phyloP scores from a whole-genome alignment of 2,329 filamentous ascomycete genomes.

The Setomelanomma holmii region DNA sequence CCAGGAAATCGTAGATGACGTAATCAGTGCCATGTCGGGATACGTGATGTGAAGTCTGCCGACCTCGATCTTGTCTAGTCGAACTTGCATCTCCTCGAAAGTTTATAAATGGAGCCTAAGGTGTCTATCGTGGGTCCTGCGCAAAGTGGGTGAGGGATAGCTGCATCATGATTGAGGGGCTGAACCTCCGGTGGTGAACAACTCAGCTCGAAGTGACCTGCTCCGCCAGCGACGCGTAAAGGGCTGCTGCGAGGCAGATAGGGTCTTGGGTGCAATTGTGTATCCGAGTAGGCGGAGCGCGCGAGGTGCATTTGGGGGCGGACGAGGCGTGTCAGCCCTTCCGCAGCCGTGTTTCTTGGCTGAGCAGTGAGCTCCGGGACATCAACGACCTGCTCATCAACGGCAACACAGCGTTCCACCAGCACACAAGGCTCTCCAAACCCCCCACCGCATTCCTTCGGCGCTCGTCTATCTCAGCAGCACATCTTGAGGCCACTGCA shows the following conservation, averaged over 20 bases:
- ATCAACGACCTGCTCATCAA: constrained; percentile 11
- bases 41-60: no score
- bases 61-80: no score
- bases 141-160: neutral
- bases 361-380: constrained; percentile 8
- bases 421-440: constrained; percentile 3
- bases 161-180: neutral
- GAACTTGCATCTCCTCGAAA: no score
- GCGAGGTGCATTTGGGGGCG: neutral
- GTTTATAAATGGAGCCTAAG: no score
- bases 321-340: constrained; percentile 4
- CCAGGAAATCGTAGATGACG: no score
- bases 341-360: constrained; percentile 3
- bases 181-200: neutral
- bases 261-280: neutral
- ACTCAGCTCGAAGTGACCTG: neutral
- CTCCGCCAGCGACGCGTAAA: constrained; percentile 11
- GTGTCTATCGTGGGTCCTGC: neutral
- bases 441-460: neutral
- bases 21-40: no score
- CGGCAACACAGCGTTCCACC: constrained; percentile 1
- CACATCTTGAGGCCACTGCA: neutral
- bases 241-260: constrained; percentile 1
- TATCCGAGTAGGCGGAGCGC: neutral
- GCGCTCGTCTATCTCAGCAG: neutral